Base-by-base conservation (phyloP, 2,329 filamentous ascomycete genomes). In the Capronia coronata region DNA sequence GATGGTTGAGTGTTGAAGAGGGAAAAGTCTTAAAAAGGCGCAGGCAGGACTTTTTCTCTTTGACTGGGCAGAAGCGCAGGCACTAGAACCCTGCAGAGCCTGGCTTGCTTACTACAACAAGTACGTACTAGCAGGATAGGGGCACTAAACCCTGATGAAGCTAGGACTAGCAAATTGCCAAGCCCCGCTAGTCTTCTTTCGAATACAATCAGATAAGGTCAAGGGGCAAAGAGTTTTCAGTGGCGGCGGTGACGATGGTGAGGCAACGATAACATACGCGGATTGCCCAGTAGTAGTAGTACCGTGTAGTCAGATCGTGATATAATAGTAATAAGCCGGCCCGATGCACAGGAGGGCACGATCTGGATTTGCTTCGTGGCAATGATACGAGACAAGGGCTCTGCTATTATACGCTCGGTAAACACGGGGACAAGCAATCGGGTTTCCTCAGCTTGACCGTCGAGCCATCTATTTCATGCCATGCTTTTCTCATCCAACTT, bases 401-500 rank as follows among this genome's bases (percentile, higher is more conserved):
- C 25, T 27, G 25, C 25, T 27, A n/a, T n/a, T n/a, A n/a, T n/a
- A n/a, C n/a, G n/a, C n/a, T n/a, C n/a, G n/a, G n/a, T n/a, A n/a
- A n/a, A n/a, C n/a, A n/a, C n/a, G n/a, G n/a, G n/a, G n/a, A n/a
- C n/a, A n/a, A n/a, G n/a, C n/a, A n/a, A n/a, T n/a, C n/a, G n/a
- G n/a, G n/a, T n/a, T n/a, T n/a, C n/a, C n/a, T n/a, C n/a, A n/a
- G n/a, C n/a, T n/a, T n/a, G n/a, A n/a, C n/a, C n/a, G n/a, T n/a
- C n/a, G n/a, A n/a, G n/a, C n/a, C n/a, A 32, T 32, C 7, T 51
- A 41, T 46, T 43, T 25, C 50, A 56, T 23, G 46, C 57, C 51
- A 54, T 52, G 38, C 53, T 56, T 51, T 59, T 58, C 44, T 55
- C 51, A 32, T 56, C 51, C 34, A 54, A 19, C 30, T 58, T 60